Base-by-base conservation (phyloP, 192 early-diverging fungal species). In the Lobosporangium transversale region DNA sequence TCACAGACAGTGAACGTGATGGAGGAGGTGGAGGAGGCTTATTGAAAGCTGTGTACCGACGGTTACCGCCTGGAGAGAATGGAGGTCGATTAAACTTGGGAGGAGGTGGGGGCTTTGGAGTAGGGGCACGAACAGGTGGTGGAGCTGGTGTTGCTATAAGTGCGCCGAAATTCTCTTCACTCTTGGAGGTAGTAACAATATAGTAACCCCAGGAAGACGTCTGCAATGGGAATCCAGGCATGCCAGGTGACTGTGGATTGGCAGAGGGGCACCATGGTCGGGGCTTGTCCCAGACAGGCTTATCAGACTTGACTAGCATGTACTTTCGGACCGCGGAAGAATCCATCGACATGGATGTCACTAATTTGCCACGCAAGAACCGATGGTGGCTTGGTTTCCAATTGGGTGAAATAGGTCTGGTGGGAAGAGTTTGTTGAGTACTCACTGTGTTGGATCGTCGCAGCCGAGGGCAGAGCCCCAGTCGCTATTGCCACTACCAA, bases 171-270 rank as follows among this genome's bases (percentile, higher is more conserved):
- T 53, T 35, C 0, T 75, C 58, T 24, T 54, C 50, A 17, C 42
- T 61, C 4, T 30, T 20, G 24, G 59, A 55, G 11, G 63, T 43
- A 14, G 61, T 42, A 5, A 75, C 56, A 21, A 65, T 12, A 37
- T 61, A 75, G 29, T 75, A 75, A 23, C 70, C 70, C 70, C 70
- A 75, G 12, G 56, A 33, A 2, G 63, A 75, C 1, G 63, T 61
- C 58, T 66, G 70, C 49, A 66, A 3, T 1, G 70, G 70, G 21
- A 75, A 75, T 2, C 70, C 70, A 32, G 70, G 70, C 70, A 75
- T 30, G 18, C 70, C 52, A 12, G 70, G 62, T 4, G 70, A 75
- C 12, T 49, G 9, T 1, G 35, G 15, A 26, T 23, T 61, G 31
- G 57, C 57, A 4, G 62, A 61, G 14, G 70, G 70, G 20, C 70